A percentile compares a stretch with the other conserved stretches of the same genome.
Conservation (phyloP, 2,329 filamentous ascomycete species). For the Rhynchosporium secalis region DNA sequence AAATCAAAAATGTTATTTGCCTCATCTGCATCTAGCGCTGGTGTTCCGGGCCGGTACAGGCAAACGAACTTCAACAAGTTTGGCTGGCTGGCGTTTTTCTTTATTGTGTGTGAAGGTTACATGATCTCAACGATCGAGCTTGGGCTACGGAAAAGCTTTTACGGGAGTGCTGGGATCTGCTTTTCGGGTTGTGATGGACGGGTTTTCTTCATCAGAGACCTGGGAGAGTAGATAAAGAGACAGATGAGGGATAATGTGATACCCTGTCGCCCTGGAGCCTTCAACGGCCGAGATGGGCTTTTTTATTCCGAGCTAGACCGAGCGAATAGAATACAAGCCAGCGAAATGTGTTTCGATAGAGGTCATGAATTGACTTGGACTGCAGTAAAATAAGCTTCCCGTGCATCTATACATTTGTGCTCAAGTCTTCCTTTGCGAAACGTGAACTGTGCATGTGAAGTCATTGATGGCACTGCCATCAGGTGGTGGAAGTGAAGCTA, state of each 20-base stretch:
- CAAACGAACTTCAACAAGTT: constrained; percentile 41
- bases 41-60: constrained; percentile 30
- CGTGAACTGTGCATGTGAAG: too few species aligned
- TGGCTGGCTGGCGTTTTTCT: constrained; percentile 31
- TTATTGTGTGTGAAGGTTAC: constrained; percentile 12
- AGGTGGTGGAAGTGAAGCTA: too few species aligned
- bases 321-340: background rate
- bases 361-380: too few species aligned
- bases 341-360: too few species aligned
- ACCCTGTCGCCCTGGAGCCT: background rate
- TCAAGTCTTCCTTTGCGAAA: too few species aligned
- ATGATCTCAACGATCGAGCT: constrained; percentile 37
- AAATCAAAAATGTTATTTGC: constrained; percentile 25
- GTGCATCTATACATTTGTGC: too few species aligned
- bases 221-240: background rate
- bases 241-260: too few species aligned
- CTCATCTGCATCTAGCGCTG: constrained; percentile 38
- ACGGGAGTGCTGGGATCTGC: background rate
- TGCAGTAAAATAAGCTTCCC: too few species aligned
- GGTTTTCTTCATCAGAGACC: constrained; percentile 5
- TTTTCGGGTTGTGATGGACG: background rate
- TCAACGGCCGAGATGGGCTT: background rate
- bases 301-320: background rate
- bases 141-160: constrained; percentile 1
- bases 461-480: too few species aligned